phyloP scores from a whole-genome alignment of 2,329 filamentous ascomycete genomes.

The Coniochaeta ligniaria region DNA sequence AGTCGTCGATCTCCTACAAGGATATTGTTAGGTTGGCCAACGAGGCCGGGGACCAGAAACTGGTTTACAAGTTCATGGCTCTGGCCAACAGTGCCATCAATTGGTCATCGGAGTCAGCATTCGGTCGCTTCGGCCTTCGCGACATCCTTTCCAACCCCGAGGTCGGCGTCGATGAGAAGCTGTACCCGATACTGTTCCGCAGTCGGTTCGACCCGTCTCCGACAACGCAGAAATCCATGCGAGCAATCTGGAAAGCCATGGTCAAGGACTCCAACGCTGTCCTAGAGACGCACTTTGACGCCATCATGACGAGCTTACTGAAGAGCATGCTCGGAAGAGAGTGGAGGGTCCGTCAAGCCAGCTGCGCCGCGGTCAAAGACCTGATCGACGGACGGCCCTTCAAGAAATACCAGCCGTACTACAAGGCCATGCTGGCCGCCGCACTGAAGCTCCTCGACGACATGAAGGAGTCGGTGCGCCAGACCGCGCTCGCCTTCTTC shows the following conservation, averaged over 20 bases:
- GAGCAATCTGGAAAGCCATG: constrained; percentile 94
- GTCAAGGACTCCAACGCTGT: constrained; percentile 78
- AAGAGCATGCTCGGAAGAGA: constrained; percentile 82
- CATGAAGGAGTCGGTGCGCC: constrained; percentile 84
- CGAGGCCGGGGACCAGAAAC: constrained; percentile 87
- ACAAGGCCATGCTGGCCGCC: constrained; percentile 76
- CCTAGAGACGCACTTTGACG: constrained; percentile 76
- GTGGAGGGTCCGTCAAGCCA: constrained; percentile 89
- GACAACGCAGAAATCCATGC: constrained; percentile 92
- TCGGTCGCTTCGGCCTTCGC: constrained; percentile 88
- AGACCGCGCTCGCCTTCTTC: constrained; percentile 74
- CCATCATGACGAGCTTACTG: constrained; percentile 81
- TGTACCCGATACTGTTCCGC: constrained; percentile 90
- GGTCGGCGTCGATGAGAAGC: constrained; percentile 84
- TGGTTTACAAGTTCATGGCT: constrained; percentile 99
- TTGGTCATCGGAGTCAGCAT: constrained; percentile 94
- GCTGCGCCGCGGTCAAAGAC: constrained; percentile 83
- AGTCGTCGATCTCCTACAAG: constrained; percentile 89
- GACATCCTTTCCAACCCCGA: constrained; percentile 84
- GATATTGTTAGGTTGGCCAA: constrained; percentile 95
- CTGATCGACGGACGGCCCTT: constrained; percentile 75
- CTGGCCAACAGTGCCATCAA: constrained; percentile 92
- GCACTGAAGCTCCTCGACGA: constrained; percentile 92
- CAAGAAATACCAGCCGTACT: constrained; percentile 72
- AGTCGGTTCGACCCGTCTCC: constrained; percentile 93